phyloP scores from a whole-genome alignment of 2,329 filamentous ascomycete genomes.

The Aspergillus sp. region DNA sequence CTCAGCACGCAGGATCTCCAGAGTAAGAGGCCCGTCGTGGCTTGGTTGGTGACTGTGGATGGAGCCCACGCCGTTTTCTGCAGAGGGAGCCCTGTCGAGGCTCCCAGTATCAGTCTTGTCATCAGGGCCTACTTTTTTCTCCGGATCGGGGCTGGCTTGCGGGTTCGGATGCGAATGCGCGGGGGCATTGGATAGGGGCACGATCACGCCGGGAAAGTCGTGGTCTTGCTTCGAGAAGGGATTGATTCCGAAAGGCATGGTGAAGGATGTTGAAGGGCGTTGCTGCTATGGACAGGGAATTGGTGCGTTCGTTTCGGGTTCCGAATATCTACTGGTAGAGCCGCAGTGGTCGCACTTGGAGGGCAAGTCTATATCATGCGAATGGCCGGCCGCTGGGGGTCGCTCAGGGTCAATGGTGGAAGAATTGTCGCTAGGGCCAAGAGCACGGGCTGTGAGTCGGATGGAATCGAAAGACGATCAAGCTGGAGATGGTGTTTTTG shows the following conservation, averaged over 20 bases:
- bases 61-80: slow-evolving; percentile 40
- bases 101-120: slow-evolving; percentile 36
- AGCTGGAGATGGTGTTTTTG: neutral
- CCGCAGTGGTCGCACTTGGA: slow-evolving; percentile 6
- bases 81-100: slow-evolving; percentile 31
- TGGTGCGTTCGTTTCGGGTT: neutral
- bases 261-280: slow-evolving; percentile 8
- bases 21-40: slow-evolving; percentile 50
- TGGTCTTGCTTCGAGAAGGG: slow-evolving; percentile 53
- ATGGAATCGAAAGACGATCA: neutral
- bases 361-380: slow-evolving; percentile 7
- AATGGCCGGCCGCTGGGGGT: neutral
- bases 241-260: slow-evolving; percentile 40
- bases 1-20: slow-evolving; percentile 68
- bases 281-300: slow-evolving; percentile 18
- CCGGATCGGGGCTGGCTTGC: slow-evolving; percentile 13
- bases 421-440: slow-evolving; percentile 8
- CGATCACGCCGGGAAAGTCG: slow-evolving; percentile 51
- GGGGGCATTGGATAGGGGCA: slow-evolving; percentile 49
- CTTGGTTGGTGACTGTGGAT: slow-evolving; percentile 32
- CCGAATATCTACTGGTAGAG: slow-evolving; percentile 11
- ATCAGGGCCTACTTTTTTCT: slow-evolving; percentile 34
- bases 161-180: slow-evolving; percentile 27
- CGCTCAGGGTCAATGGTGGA: neutral
- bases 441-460: slow-evolving; percentile 5